Evolutionary conservation across 2,329 filamentous ascomycete genomes (phyloP).

Genomic region (Exophiala xenobiotica): DNA sequence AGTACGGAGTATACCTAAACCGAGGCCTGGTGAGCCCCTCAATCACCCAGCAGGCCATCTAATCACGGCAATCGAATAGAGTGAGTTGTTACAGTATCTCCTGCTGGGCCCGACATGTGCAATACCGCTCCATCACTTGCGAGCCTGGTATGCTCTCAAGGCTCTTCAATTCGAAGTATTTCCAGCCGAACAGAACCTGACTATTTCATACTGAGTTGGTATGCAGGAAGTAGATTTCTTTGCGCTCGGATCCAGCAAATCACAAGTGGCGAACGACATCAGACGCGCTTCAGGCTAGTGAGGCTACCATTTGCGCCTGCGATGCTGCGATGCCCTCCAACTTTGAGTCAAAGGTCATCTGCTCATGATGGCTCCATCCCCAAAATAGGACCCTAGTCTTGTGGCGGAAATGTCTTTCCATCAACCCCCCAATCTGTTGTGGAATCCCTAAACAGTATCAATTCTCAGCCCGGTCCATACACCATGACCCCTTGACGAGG

Average conservation of each 20-base stretch:
- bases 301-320: too few relatives aligned
- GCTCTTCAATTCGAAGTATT: not conserved
- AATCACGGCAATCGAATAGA: too few relatives aligned
- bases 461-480: not conserved
- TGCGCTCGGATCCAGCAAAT: not conserved
- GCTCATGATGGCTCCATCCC: conserved; percentile 1
- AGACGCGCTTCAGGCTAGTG: not conserved
- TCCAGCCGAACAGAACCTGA: not conserved
- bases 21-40: too few relatives aligned
- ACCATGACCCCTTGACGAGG: not conserved
- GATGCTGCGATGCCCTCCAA: too few relatives aligned
- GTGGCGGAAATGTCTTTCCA: conserved; percentile 25
- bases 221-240: too few relatives aligned
- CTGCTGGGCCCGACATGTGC: too few relatives aligned
- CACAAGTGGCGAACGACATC: not conserved
- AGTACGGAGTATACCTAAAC: too few relatives aligned
- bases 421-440: conserved; percentile 1
- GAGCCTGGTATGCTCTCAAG: not conserved
- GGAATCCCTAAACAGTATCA: conserved; percentile 1
- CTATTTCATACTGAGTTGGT: too few relatives aligned
- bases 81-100: too few relatives aligned
- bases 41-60: too few relatives aligned
- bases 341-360: conserved; percentile 12
- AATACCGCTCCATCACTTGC: too few relatives aligned
- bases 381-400: conserved; percentile 1